Evolutionary conservation across 2,329 filamentous ascomycete genomes (phyloP).

Genomic region (Diaporthe citrichinensis): DNA sequence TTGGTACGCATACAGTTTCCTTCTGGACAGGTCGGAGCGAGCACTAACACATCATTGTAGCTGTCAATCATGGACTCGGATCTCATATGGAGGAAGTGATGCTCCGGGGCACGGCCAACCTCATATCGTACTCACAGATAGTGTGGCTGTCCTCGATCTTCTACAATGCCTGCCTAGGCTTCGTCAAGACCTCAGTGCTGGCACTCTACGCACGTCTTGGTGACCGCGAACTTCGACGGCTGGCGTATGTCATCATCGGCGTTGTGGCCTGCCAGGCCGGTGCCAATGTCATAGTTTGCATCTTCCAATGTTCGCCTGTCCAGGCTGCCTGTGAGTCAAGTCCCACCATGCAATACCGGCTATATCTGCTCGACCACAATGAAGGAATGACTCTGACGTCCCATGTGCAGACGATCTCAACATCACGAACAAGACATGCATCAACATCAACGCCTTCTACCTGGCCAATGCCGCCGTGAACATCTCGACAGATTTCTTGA

Average conservation of each 20-base stretch:
- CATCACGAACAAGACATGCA: slow-evolving; percentile 53
- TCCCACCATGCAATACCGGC: neutral
- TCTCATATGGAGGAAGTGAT: slow-evolving; percentile 19
- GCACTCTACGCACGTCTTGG: slow-evolving; percentile 60
- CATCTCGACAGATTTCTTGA: slow-evolving; percentile 61
- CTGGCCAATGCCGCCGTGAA: slow-evolving; percentile 62
- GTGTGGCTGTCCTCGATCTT: slow-evolving; percentile 63
- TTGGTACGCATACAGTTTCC: neutral
- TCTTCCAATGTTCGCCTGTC: slow-evolving; percentile 57
- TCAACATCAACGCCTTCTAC: slow-evolving; percentile 62
- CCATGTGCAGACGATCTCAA: slow-evolving; percentile 38
- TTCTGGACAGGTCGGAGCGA: too few relatives aligned
- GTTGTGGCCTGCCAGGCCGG: slow-evolving; percentile 57
- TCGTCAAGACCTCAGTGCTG: slow-evolving; percentile 63
- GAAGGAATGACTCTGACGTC: neutral
- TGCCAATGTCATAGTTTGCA: slow-evolving; percentile 57
- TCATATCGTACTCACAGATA: slow-evolving; percentile 29
- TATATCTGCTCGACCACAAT: neutral
- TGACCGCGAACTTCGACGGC: slow-evolving; percentile 52
- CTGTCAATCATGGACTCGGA: slow-evolving; percentile 29
- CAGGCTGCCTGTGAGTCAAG: slow-evolving; percentile 52
- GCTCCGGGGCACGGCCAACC: slow-evolving; percentile 12
- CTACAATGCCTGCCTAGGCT: slow-evolving; percentile 61
- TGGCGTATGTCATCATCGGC: slow-evolving; percentile 56
- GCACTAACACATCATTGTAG: neutral